phyloP scores from a whole-genome alignment of 176 grass and related monocot genomes.

The Paspalum vaginatum region DNA sequence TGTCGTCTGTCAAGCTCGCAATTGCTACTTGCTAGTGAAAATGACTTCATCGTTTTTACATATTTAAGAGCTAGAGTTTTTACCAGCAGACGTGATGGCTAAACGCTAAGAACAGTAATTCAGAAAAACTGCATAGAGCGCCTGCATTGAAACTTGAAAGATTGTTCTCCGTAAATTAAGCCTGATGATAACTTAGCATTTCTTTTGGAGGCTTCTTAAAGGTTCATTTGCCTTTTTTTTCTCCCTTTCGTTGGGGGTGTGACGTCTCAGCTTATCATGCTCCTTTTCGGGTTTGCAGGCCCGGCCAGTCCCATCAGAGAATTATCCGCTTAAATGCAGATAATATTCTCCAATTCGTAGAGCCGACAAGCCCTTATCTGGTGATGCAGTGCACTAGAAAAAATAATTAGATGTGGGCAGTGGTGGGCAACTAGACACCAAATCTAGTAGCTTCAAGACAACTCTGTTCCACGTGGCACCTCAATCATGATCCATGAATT shows the following conservation, averaged over 20 bases:
- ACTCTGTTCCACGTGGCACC: background rate
- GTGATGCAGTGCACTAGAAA: background rate
- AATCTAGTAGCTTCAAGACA: background rate
- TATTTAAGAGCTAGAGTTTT: background rate
- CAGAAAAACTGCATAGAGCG: background rate
- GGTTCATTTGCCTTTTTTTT: background rate
- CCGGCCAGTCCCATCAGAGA: background rate
- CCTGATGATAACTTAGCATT: background rate
- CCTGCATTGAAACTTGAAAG: background rate
- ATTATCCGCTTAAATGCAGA: constrained; percentile 15
- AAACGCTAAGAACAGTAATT: background rate
- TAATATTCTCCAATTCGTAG: background rate
- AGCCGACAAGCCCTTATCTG: constrained; percentile 18
- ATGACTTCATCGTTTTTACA: background rate
- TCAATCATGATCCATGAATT: background rate
- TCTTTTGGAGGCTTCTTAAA: background rate
- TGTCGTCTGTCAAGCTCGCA: background rate
- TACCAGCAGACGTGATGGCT: background rate
- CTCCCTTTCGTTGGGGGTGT: background rate
- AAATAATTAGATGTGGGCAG: background rate
- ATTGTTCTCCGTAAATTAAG: too few species aligned
- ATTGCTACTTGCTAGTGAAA: background rate
- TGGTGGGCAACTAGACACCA: background rate
- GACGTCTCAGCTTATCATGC: background rate
- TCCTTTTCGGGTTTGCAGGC: background rate